Evolutionary conservation across 2,329 filamentous ascomycete genomes (phyloP), one percentile per base, ranked within the genome.

Genomic region (Pezicula radicicola): DNA sequence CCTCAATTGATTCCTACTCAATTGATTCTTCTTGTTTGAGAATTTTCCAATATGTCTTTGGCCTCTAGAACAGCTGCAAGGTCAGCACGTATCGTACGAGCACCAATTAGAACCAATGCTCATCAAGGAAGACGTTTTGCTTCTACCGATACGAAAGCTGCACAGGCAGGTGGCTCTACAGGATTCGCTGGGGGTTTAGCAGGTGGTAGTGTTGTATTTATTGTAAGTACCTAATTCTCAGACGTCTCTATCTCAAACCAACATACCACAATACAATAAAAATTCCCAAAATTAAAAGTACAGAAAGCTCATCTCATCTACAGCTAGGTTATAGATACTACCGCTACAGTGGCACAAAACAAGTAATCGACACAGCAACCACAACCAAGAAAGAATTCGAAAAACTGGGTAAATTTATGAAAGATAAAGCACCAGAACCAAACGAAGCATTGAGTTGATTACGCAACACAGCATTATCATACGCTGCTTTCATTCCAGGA

Each of bases 401-500:
- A 37, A 73, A 76, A 7, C 78, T 84, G 1, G 78, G 79, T 33
- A 72, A 83, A 58, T 82, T 82, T 64, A 72, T 88, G 6, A 79
- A 85, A 57, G 70, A 84, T 50, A 75, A 77, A 43, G 81, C 85
- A 0, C 87, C 88, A 0, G 78, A 82, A 54, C 77, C 85, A 13
- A 85, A 88, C 56, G 78, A 88, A 67, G 85, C 87, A 1, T 72
- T 89, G 37, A 70, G 78, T 54, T 85, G 80, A 72, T 78, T 91
- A 54, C 83, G 83, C 62, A 73, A 83, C 52, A 83, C 85, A 12
- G 81, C 83, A 27, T 83, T 82, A 64, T 83, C 83, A 21, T 91
- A 91, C 63, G 85, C 86, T 2, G 75, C 73, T 3, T 89, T 86
- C 75, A 80, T 92, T 28, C 88, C 88, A 0, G 88, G 88, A 12